phyloP scores from a whole-genome alignment of 257 asterid species.

The Lavandula angustifolia region DNA sequence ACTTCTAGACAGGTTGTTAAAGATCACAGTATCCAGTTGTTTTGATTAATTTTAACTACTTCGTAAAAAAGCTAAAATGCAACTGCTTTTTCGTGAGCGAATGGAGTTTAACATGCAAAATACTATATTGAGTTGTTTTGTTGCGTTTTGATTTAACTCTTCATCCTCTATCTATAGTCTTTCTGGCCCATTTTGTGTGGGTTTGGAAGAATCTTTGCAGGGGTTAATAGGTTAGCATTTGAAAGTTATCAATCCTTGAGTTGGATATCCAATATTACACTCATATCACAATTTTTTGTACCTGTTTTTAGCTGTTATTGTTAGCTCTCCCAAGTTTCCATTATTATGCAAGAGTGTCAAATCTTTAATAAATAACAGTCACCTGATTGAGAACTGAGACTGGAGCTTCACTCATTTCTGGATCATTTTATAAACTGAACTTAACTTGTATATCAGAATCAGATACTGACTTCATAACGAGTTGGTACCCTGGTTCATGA shows the following conservation, averaged over 20 bases:
- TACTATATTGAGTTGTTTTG: background rate
- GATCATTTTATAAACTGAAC: background rate
- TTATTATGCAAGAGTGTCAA: conserved; percentile 2
- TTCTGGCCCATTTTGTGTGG: conserved; percentile 7
- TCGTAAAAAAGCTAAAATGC: background rate
- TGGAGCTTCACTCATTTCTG: conserved; percentile 2
- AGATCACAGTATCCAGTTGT: conserved; percentile 8
- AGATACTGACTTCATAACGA: conserved; percentile 3
- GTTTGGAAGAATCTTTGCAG: background rate
- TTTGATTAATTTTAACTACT: conserved; percentile 4
- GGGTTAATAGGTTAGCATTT: conserved; percentile 2
- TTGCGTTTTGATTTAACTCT: background rate
- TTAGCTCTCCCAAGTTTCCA: conserved; percentile 1
- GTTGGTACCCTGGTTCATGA: conserved; percentile 9
- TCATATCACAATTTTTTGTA: background rate
- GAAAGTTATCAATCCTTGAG: background rate
- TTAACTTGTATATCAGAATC: background rate
- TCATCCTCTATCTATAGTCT: background rate
- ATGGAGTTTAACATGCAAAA: background rate
- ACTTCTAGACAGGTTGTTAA: background rate
- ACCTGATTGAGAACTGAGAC: background rate
- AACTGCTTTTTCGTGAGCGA: background rate
- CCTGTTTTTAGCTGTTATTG: background rate
- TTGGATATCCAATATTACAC: background rate
- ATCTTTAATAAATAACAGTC: background rate